Evolutionary conservation across 2,329 filamentous ascomycete species (phyloP).

Genomic region (Penicillium aurantiogriseum): DNA sequence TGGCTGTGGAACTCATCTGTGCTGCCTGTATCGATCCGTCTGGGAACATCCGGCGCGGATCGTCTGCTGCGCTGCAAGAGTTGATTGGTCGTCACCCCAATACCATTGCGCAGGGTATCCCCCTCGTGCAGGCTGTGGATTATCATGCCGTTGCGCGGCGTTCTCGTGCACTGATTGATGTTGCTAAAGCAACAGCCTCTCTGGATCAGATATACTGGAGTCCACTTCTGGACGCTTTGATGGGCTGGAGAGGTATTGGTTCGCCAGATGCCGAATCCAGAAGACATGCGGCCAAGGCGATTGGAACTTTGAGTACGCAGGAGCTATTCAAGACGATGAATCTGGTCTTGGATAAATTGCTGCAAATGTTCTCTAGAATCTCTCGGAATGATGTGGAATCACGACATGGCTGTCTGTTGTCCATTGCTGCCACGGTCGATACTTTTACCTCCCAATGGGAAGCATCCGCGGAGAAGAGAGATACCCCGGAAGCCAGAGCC

Average conservation of each 20-base stretch:
- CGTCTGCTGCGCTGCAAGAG: constrained; percentile 91
- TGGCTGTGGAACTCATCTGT: constrained; percentile 78
- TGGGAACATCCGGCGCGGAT: constrained; percentile 88
- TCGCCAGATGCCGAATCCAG: constrained; percentile 74
- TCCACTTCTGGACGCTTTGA: constrained; percentile 66
- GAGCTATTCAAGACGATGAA: constrained; percentile 31
- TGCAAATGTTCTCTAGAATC: constrained; percentile 37
- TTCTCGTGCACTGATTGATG: constrained; percentile 74
- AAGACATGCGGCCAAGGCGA: constrained; percentile 66
- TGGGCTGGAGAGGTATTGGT: constrained; percentile 85
- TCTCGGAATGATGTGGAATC: constrained; percentile 42
- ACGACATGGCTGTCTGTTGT: constrained; percentile 46
- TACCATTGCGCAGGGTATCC: constrained; percentile 75
- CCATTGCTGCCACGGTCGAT: constrained; percentile 41
- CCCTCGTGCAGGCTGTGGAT: constrained; percentile 83
- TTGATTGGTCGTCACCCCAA: constrained; percentile 90
- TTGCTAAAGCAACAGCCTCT: constrained; percentile 67
- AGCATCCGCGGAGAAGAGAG: constrained; percentile 16
- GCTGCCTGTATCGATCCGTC: constrained; percentile 83
- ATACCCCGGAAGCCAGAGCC: constrained; percentile 24
- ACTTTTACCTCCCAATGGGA: constrained; percentile 28
- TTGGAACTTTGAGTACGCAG: constrained; percentile 53
- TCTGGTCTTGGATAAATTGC: constrained; percentile 34
- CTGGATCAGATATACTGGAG: constrained; percentile 65
- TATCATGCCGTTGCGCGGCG: constrained; percentile 91